Evolutionary conservation across 2,329 filamentous ascomycete genomes (phyloP).

Genomic region (Fusarium nisikadoi): DNA sequence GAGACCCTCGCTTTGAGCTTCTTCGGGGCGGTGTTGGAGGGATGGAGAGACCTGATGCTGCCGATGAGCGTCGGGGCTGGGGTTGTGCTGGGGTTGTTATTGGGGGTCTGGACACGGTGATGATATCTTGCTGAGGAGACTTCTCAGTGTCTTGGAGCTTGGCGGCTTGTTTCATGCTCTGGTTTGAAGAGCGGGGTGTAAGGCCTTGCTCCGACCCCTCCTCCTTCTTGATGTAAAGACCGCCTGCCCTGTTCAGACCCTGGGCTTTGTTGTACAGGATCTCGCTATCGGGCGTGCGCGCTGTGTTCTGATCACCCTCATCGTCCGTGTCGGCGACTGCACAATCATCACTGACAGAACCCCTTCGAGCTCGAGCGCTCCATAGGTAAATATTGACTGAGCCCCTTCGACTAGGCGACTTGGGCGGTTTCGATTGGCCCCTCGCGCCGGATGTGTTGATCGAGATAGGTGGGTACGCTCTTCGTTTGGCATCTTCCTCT

Average conservation of each 20-base stretch:
- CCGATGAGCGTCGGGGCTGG: conserved; percentile 24
- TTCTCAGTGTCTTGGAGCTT: not conserved
- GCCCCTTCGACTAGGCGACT: conserved; percentile 46
- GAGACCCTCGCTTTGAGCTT: conserved; percentile 41
- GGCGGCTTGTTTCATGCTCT: conserved; percentile 5
- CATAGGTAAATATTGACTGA: conserved; percentile 47
- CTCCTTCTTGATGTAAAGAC: conserved; percentile 36
- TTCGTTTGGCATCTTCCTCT: conserved; percentile 40
- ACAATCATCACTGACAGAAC: conserved; percentile 31
- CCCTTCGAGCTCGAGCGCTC: conserved; percentile 40
- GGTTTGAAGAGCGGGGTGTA: conserved; percentile 13
- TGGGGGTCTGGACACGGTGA: conserved; percentile 21
- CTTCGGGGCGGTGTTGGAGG: conserved; percentile 35
- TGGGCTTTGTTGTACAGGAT: conserved; percentile 33
- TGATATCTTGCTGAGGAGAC: conserved; percentile 15
- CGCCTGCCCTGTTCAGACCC: conserved; percentile 36
- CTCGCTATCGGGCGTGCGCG: conserved; percentile 20
- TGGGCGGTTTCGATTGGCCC: conserved; percentile 44
- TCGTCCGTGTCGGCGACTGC: conserved; percentile 39
- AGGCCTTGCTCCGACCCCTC: not conserved
- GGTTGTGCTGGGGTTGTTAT: conserved; percentile 8
- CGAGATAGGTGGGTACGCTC: conserved; percentile 53
- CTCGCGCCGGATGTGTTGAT: conserved; percentile 45
- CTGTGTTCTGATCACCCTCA: conserved; percentile 21
- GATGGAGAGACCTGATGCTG: conserved; percentile 13